These are phyloP conservation scores for Coprinopsis strossmayeri DNA, from an alignment of 768 basidiomycete genomes.

Conservation along the genomic window DNA sequence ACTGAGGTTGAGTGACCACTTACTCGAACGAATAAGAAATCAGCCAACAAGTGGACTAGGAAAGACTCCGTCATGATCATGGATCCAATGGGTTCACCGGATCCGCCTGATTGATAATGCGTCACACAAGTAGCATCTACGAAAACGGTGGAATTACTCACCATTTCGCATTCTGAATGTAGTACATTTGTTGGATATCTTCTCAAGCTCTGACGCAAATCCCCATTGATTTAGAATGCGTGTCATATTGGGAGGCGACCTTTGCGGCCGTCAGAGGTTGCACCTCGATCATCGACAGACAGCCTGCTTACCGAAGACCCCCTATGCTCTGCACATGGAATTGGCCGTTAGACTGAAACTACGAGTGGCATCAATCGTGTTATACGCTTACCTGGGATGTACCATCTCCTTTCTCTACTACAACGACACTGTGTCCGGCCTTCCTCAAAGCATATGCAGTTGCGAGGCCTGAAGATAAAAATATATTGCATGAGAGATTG, in stretches of 20 bases:
- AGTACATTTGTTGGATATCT: conserved; percentile 28
- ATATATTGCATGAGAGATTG: neutral
- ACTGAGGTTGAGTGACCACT: conserved; percentile 10
- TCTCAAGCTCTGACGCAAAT: conserved; percentile 33
- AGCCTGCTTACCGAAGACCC: conserved; percentile 29
- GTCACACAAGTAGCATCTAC: neutral
- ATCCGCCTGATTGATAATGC: conserved; percentile 28
- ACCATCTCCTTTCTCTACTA: conserved; percentile 44
- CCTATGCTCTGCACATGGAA: conserved; percentile 27
- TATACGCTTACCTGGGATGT: conserved; percentile 35
- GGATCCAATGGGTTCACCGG: conserved; percentile 35
- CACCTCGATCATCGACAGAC: conserved; percentile 1
- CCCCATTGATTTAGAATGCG: conserved; percentile 48
- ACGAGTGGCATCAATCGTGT: no score
- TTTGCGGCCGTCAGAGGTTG: conserved; percentile 26
- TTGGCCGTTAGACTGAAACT: no score
- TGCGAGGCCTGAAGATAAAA: conserved; percentile 35
- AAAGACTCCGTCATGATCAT: conserved; percentile 34
- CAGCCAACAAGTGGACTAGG: conserved; percentile 25
- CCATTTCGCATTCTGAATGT: conserved; percentile 17
- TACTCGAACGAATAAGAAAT: conserved; percentile 37
- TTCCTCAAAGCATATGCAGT: conserved; percentile 47
- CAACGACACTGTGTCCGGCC: conserved; percentile 54
- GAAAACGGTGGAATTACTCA: neutral
- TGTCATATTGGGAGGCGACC: conserved; percentile 50